A percentile compares a stretch with the other conserved stretches of the same genome.
Conservation (phyloP, 1,284 basidiomycete species). For the Apiotrichum sp. region DNA sequence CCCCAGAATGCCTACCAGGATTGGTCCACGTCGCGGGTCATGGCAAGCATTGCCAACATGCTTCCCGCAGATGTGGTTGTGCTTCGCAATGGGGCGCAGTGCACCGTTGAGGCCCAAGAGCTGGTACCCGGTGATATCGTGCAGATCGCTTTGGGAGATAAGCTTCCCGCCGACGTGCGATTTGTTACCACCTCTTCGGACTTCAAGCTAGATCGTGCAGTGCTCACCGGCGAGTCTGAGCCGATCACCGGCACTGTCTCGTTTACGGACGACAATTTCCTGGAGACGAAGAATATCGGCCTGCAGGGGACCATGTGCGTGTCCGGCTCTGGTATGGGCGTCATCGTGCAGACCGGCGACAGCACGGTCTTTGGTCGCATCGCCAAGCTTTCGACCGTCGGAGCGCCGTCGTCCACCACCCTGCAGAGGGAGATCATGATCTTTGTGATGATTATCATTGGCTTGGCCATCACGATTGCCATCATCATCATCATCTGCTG, state of each 20-base stretch:
- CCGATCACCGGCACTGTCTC: slow-evolving; percentile 54
- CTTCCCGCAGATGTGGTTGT: slow-evolving; percentile 47
- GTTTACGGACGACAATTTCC: slow-evolving; percentile 54
- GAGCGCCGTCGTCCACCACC: slow-evolving; percentile 48
- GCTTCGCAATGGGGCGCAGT: slow-evolving; percentile 42
- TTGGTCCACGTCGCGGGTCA: slow-evolving; percentile 46
- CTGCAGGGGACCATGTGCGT: slow-evolving; percentile 61
- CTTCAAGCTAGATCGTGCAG: slow-evolving; percentile 57
- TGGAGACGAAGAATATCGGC: slow-evolving; percentile 61
- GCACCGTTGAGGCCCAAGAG: slow-evolving; percentile 34
- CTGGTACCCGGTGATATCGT: slow-evolving; percentile 47
- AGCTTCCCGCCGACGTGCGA: slow-evolving; percentile 53
- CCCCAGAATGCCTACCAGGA: slow-evolving; percentile 26
- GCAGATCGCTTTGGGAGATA: slow-evolving; percentile 43
- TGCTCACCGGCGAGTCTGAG: slow-evolving; percentile 60
- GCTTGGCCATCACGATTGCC: slow-evolving; percentile 53
- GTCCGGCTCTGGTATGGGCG: slow-evolving; percentile 53
- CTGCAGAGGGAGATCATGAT: slow-evolving; percentile 47
- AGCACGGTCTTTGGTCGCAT: slow-evolving; percentile 58
- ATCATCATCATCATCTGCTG: slow-evolving; percentile 53
- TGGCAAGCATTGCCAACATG: slow-evolving; percentile 49
- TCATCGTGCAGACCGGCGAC: slow-evolving; percentile 58
- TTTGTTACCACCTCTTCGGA: slow-evolving; percentile 52
- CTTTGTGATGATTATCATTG: slow-evolving; percentile 49
- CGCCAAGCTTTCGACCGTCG: slow-evolving; percentile 54